Conservation (phyloP, 75 land plant species). For the Azolla pinnata region DNA sequence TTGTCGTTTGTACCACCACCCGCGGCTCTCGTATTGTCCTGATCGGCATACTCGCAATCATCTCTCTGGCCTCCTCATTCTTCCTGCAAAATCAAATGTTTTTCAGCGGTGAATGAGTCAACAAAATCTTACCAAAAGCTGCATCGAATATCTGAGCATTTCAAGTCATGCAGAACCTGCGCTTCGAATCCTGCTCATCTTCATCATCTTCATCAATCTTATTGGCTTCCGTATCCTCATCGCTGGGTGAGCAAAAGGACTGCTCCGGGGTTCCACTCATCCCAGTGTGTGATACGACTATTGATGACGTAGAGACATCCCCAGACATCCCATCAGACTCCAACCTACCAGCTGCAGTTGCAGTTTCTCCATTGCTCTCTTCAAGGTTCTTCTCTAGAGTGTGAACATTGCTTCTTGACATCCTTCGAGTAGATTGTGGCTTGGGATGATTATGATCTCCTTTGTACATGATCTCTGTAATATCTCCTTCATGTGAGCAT, state of each 20-base stretch:
- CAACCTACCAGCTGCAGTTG: background rate
- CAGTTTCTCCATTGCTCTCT: slow-evolving; percentile 15
- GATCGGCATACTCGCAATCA: slow-evolving; percentile 25
- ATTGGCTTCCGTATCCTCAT: slow-evolving; percentile 39
- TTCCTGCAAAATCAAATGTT: slow-evolving; percentile 21
- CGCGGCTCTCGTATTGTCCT: slow-evolving; percentile 69
- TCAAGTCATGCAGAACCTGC: slow-evolving; percentile 42
- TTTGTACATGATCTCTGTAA: slow-evolving; percentile 59
- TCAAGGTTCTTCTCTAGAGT: slow-evolving; percentile 2
- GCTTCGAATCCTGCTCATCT: slow-evolving; percentile 64
- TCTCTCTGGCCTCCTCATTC: slow-evolving; percentile 11
- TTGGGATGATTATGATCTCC: slow-evolving; percentile 66
- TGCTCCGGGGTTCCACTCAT: slow-evolving; percentile 33
- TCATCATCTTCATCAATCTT: slow-evolving; percentile 45
- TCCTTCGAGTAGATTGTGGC: slow-evolving; percentile 46
- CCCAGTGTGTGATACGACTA: background rate
- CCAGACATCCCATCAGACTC: slow-evolving; percentile 21
- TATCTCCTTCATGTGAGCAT: slow-evolving; percentile 49
- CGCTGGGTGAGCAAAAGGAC: slow-evolving; percentile 45
- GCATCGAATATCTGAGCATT: too few relatives aligned
- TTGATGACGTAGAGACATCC: slow-evolving; percentile 10
- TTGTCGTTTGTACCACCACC: slow-evolving; percentile 75
- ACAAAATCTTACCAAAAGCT: too few relatives aligned
- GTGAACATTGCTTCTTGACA: slow-evolving; percentile 24
- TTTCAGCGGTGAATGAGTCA: background rate